Percentiles rank a stretch among this genome's conserved stretches.
phyloP scores from a whole-genome alignment of 805 yeast genomes.

The Teunomyces atbi region DNA sequence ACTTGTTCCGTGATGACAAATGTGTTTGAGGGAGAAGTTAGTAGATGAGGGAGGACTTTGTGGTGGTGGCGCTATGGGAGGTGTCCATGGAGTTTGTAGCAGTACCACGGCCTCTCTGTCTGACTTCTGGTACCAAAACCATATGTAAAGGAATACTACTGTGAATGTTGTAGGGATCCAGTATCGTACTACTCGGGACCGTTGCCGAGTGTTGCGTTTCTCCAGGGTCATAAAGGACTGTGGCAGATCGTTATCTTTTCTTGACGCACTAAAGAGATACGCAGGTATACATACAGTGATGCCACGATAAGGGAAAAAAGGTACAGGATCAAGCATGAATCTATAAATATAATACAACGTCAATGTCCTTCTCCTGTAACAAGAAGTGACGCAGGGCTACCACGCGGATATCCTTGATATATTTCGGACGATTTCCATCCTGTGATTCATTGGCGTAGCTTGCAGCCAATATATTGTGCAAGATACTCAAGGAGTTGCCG shows the following conservation, averaged over 20 bases:
- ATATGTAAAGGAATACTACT: neutral
- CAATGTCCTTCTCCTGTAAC: constrained; percentile 11
- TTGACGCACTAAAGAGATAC: neutral
- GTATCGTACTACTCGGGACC: neutral
- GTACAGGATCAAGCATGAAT: too few relatives aligned
- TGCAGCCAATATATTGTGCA: constrained; percentile 27
- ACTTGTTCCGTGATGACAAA: constrained; percentile 61
- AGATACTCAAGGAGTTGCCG: constrained; percentile 23
- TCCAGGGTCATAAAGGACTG: neutral
- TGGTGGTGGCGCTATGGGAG: neutral
- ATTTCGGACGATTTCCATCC: constrained; percentile 12
- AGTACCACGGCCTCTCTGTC: too few relatives aligned
- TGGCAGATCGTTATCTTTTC: constrained; percentile 1
- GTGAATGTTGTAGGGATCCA: neutral
- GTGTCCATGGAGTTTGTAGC: neutral
- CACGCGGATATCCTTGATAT: constrained; percentile 35
- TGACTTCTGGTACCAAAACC: neutral
- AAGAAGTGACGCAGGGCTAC: constrained; percentile 33
- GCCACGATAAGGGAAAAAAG: neutral
- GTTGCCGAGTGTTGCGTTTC: neutral
- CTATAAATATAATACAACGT: neutral
- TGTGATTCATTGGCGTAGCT: constrained; percentile 22
- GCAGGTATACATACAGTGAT: neutral
- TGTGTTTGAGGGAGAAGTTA: constrained; percentile 46
- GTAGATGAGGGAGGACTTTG: neutral